phyloP scores from a whole-genome alignment of 2,329 filamentous ascomycete species.

The Alternaria metachromatica region DNA sequence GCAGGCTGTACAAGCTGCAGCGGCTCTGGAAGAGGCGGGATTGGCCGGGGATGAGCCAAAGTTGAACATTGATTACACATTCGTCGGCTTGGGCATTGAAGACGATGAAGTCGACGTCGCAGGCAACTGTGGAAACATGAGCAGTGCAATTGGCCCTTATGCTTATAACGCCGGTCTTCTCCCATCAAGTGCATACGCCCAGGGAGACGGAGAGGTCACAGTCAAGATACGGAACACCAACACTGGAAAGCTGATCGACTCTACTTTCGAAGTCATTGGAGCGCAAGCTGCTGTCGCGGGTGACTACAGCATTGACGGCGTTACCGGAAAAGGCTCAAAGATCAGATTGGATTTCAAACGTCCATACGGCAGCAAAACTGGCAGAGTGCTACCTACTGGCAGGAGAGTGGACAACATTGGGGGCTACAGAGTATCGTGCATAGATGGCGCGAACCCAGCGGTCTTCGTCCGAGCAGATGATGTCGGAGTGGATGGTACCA shows the following conservation, averaged over 20 bases:
- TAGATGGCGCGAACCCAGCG: slow-evolving; percentile 70
- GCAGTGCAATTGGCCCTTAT: slow-evolving; percentile 71
- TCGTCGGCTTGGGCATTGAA: slow-evolving; percentile 71
- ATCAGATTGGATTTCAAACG: slow-evolving; percentile 68
- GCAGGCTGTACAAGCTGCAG: slow-evolving; percentile 1
- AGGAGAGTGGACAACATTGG: slow-evolving; percentile 60
- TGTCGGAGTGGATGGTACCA: slow-evolving; percentile 57
- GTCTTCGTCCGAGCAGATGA: slow-evolving; percentile 66
- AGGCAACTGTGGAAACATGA: slow-evolving; percentile 81
- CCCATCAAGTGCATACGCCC: slow-evolving; percentile 31
- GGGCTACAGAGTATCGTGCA: slow-evolving; percentile 60
- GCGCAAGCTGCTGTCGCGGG: slow-evolving; percentile 59
- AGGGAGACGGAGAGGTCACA: slow-evolving; percentile 48
- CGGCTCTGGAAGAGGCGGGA: slow-evolving; percentile 2
- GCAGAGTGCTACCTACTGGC: slow-evolving; percentile 66
- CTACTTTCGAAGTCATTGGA: slow-evolving; percentile 61
- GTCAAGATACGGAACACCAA: slow-evolving; percentile 75
- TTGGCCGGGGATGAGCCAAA: slow-evolving; percentile 4
- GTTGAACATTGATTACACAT: slow-evolving; percentile 72
- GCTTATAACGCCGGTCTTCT: slow-evolving; percentile 64
- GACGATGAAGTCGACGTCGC: slow-evolving; percentile 68
- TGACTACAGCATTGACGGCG: slow-evolving; percentile 69
- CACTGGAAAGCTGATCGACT: slow-evolving; percentile 68
- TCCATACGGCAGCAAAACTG: slow-evolving; percentile 69
- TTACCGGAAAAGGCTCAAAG: slow-evolving; percentile 63